Percentiles rank a stretch among this genome's conserved stretches.
Conservation (phyloP, 805 yeast genomes). For the Wickerhamiella azymoides region DNA sequence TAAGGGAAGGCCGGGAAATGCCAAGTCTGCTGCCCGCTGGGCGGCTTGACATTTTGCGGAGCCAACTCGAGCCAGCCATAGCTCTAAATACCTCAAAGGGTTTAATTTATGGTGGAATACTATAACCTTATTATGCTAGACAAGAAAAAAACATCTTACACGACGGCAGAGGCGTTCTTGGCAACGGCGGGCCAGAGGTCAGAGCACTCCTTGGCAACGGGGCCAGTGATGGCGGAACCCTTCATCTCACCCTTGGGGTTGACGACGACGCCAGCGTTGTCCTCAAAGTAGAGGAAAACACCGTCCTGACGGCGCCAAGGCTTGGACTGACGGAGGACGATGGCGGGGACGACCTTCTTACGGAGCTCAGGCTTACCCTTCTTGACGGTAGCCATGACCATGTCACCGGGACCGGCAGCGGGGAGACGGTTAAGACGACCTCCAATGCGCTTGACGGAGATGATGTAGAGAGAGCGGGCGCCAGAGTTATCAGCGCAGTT, state of each 20-base stretch:
- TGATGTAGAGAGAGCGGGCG: conserved; percentile 97
- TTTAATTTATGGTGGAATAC: not conserved
- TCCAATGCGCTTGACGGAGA: conserved; percentile 98
- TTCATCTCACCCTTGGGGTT: conserved; percentile 99
- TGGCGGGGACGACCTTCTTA: conserved; percentile 99
- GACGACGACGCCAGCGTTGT: conserved; percentile 99
- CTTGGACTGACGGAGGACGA: conserved; percentile 97
- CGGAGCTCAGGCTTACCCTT: conserved; percentile 99
- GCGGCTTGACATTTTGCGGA: no score
- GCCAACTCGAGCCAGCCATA: no score
- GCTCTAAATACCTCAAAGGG: not conserved
- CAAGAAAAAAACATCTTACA: conserved; percentile 36
- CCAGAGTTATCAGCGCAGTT: conserved; percentile 99
- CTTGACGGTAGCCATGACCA: conserved; percentile 79
- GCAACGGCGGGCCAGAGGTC: conserved; percentile 99
- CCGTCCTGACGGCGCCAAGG: conserved; percentile 99
- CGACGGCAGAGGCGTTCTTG: conserved; percentile 99
- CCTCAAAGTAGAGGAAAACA: conserved; percentile 98
- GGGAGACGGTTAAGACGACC: conserved; percentile 99
- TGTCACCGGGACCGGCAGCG: conserved; percentile 99
- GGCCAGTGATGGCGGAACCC: conserved; percentile 99
- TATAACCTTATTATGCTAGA: conserved; percentile 14
- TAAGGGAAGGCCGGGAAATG: no score
- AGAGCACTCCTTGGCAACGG: conserved; percentile 99
- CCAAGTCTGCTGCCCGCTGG: no score